phyloP scores from a whole-genome alignment of 2,329 filamentous ascomycete species.

The Didymella exigua region DNA sequence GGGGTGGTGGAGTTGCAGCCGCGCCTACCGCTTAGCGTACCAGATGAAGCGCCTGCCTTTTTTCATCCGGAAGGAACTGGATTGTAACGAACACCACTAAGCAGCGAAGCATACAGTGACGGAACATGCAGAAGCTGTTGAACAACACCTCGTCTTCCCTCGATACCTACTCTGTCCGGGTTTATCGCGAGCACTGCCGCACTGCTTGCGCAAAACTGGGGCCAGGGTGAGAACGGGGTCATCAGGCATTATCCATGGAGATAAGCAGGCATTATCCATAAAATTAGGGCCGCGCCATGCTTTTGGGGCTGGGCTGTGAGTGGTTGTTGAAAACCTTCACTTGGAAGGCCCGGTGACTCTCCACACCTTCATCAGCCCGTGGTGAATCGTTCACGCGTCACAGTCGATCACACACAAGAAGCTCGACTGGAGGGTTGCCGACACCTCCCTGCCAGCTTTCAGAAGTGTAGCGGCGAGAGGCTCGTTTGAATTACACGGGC shows the following conservation, averaged over 20 bases:
- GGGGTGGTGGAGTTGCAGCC: constrained; percentile 1
- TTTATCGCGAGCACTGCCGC: constrained; percentile 12
- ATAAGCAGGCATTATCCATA: constrained; percentile 17
- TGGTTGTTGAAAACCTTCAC: constrained; percentile 22
- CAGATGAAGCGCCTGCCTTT: constrained; percentile 6
- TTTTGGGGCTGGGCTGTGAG: constrained; percentile 23
- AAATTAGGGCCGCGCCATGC: constrained; percentile 21
- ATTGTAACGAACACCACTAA: background rate
- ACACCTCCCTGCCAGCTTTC: constrained; percentile 2
- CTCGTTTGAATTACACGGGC: background rate
- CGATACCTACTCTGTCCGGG: constrained; percentile 1
- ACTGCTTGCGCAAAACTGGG: constrained; percentile 19
- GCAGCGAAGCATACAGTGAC: constrained; percentile 3
- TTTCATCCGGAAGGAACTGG: background rate
- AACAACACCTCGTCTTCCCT: background rate
- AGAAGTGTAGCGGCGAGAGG: background rate
- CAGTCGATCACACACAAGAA: constrained; percentile 1
- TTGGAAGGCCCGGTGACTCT: constrained; percentile 14
- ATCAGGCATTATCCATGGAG: constrained; percentile 19
- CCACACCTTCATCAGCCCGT: constrained; percentile 15
- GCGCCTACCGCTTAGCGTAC: constrained; percentile 19
- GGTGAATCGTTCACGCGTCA: constrained; percentile 13
- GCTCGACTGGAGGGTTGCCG: constrained; percentile 4
- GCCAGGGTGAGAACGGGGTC: constrained; percentile 22
- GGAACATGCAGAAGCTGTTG: constrained; percentile 5